A percentile compares a stretch with the other conserved stretches of the same genome.
Conservation (phyloP, 164 flowering plant genomes). For the Pachysandra terminalis region DNA sequence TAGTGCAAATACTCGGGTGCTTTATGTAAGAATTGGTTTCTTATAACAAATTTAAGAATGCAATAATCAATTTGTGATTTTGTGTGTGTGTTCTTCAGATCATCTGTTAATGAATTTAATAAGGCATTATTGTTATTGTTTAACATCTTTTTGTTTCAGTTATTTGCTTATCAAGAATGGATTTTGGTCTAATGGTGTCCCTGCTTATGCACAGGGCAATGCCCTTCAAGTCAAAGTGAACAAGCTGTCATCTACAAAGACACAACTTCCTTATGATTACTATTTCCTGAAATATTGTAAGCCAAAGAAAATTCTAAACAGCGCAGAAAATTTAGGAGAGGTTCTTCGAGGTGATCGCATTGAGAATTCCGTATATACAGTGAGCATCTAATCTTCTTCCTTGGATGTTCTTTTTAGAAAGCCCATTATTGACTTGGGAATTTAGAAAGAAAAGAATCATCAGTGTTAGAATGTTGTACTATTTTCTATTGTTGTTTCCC, state of each 20-base stretch:
- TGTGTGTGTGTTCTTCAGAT: too few relatives aligned
- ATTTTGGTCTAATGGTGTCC: conserved; percentile 7
- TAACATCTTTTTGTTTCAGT: conserved; percentile 6
- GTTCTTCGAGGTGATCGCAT: conserved; percentile 74
- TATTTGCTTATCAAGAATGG: background rate
- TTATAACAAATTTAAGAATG: too few relatives aligned
- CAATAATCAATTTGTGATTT: too few relatives aligned
- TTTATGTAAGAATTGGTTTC: too few relatives aligned
- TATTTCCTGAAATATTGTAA: conserved; percentile 53
- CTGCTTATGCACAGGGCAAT: conserved; percentile 38
- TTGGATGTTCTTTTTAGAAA: too few relatives aligned
- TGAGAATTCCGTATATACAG: conserved; percentile 57
- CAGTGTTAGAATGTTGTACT: background rate
- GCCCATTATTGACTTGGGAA: background rate
- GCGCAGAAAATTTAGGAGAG: conserved; percentile 63
- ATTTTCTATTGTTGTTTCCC: background rate
- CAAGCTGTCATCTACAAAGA: conserved; percentile 63
- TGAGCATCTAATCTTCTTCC: too few relatives aligned
- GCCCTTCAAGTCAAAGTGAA: conserved; percentile 55
- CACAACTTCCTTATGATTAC: conserved; percentile 62
- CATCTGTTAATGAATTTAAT: background rate
- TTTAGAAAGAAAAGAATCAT: background rate
- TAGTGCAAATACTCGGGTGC: too few relatives aligned
- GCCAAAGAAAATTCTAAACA: conserved; percentile 43
- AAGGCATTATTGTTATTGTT: background rate